Evolutionary conservation across 2,329 filamentous ascomycete species (phyloP).

Genomic region (Fusarium drepaniforme): DNA sequence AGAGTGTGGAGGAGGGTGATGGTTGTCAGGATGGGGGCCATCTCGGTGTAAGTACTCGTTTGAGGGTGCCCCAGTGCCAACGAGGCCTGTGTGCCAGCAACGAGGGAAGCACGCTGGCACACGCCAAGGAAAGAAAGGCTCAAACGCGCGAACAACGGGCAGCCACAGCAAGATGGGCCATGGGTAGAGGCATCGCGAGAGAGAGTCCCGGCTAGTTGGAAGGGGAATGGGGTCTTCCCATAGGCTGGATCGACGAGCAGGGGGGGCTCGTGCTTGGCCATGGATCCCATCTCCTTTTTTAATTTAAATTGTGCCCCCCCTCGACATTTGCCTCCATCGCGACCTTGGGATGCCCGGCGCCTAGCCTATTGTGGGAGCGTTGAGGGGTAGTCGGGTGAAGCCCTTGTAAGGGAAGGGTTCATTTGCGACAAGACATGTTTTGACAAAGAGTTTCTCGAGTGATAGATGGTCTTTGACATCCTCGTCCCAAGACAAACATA

Average conservation of each 20-base stretch:
- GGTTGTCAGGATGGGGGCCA: slow-evolving; percentile 11
- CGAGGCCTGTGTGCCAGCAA: not conserved
- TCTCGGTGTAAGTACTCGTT: slow-evolving; percentile 31
- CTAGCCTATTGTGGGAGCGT: slow-evolving; percentile 29
- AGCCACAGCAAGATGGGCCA: slow-evolving; percentile 12
- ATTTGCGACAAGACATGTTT: slow-evolving; percentile 16
- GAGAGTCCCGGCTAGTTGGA: not conserved
- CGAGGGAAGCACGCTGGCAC: slow-evolving; percentile 8
- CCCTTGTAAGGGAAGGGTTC: slow-evolving; percentile 4
- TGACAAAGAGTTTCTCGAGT: slow-evolving; percentile 9
- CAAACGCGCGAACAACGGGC: slow-evolving; percentile 13
- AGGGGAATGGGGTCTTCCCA: slow-evolving; percentile 31
- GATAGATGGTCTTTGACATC: not conserved
- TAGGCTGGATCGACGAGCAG: slow-evolving; percentile 25
- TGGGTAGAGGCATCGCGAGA: not conserved
- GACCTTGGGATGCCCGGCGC: slow-evolving; percentile 22
- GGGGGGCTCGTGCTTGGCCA: slow-evolving; percentile 2
- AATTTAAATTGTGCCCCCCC: slow-evolving; percentile 34
- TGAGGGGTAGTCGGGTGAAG: slow-evolving; percentile 11
- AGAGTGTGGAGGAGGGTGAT: slow-evolving; percentile 21
- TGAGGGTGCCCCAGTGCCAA: not conserved
- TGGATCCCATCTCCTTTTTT: slow-evolving; percentile 29
- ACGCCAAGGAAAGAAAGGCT: slow-evolving; percentile 31
- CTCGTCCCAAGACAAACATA: not conserved
- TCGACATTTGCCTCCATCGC: slow-evolving; percentile 31